Evolutionary conservation across 805 yeast genomes (phyloP), one percentile per base, ranked within the genome.

Genomic region (Suhomyces emberorum): DNA sequence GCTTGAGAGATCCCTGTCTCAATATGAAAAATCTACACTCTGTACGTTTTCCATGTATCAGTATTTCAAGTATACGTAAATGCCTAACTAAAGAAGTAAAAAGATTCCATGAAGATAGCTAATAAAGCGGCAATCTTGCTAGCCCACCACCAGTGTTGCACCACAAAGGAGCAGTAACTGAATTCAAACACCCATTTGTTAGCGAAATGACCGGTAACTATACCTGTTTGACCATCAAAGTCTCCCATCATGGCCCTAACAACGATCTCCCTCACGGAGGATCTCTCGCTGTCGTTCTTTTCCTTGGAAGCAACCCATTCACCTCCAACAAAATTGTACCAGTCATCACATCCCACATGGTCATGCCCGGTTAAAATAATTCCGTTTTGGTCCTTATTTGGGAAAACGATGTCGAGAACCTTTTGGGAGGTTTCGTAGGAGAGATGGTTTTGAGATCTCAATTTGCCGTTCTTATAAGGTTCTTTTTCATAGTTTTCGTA

Each of bases 241-340:
- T 93, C 96, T 12, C 98, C 98, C 98, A 93, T 93, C 79, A 91
- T 84, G 12, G 96, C 79, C 39, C 89, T 69, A 15, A 93, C 96
- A 0, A 95, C 91, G 38, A 85, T 66, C 59, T 91, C 98, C 38
- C 79, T 70, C 10, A 88, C 62, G 12, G 70, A 64, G n/a, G 55
- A 51, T 28, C 60, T 49, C 14, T 51, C 58, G 9, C 63, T 46
- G 6, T 28, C 28, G 1, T 46, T 47, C 27, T 56, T 54, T 3
- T 55, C 51, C 44, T 76, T 78, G 0, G 76, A 57, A 0, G 88
- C 84, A 4, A 58, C 69, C 95, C 95, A 84, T 12, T 65, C 60
- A 4, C 69, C 70, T 39, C 52, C 68, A 1, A 45, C 43, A 28
- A 44, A 48, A 54, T 74, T 77, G 56, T 84, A 87, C 57, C 73